These are phyloP conservation scores for Candida awuae DNA, from an alignment of 805 yeast genomes.

Conservation along the genomic window DNA sequence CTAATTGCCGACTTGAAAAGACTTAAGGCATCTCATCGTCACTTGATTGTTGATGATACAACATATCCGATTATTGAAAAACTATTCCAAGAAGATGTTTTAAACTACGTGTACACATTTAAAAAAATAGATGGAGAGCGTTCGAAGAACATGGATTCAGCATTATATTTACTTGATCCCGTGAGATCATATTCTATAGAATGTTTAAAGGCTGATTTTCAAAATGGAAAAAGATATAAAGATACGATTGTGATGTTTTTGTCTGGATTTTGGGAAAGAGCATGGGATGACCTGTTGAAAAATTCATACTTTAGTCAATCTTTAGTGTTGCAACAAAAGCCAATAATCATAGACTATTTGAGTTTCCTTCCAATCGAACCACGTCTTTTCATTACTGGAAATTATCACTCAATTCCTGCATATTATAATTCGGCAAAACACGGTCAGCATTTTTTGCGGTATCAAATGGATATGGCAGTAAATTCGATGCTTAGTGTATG, in stretches of 20 bases:
- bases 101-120: conserved; percentile 26
- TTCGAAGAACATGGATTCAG: conserved; percentile 40
- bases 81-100: conserved; percentile 22
- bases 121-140: conserved; percentile 25
- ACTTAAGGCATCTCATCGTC: conserved; percentile 21
- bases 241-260: conserved; percentile 60
- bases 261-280: conserved; percentile 39
- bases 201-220: conserved; percentile 71
- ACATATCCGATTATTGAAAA: conserved; percentile 22
- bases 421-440: conserved; percentile 56
- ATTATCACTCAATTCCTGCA: conserved; percentile 53
- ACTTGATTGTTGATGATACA: conserved; percentile 25
- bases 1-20: conserved; percentile 10
- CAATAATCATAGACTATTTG: conserved; percentile 31
- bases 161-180: conserved; percentile 73
- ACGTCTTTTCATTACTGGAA: conserved; percentile 62
- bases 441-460: conserved; percentile 53
- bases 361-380: conserved; percentile 61
- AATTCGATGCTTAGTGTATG: conserved; percentile 62
- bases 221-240: conserved; percentile 62
- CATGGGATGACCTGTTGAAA: conserved; percentile 18
- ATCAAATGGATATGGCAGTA: conserved; percentile 53
- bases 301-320: conserved; percentile 8
- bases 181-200: conserved; percentile 50
- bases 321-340: neutral